Conservation (phyloP, 1,139 yeast species). For the Hemisphaericaspora xylanilytica region DNA sequence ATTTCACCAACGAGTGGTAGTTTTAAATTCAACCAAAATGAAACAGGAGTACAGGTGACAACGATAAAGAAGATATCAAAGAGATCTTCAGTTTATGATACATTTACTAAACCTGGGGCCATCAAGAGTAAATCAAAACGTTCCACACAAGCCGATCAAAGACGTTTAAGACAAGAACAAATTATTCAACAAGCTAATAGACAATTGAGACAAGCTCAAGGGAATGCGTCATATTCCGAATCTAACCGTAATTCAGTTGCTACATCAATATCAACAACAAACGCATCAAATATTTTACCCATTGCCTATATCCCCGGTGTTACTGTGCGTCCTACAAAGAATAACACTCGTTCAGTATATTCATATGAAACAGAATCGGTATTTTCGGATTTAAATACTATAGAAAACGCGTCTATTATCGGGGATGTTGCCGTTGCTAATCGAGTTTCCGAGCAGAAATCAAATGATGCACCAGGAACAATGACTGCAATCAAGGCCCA, state of each 20-base stretch:
- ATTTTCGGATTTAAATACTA: conserved; percentile 49
- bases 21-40: not conserved
- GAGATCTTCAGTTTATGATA: conserved; percentile 44
- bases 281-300: conserved; percentile 88
- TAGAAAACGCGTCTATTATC: conserved; percentile 55
- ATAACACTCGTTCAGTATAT: conserved; percentile 47
- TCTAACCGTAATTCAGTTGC: conserved; percentile 45
- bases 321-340: conserved; percentile 56
- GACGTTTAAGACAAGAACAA: conserved; percentile 24
- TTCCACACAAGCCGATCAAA: conserved; percentile 11
- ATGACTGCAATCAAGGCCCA: conserved; percentile 72
- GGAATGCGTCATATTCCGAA: conserved; percentile 22
- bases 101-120: conserved; percentile 39
- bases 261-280: conserved; percentile 61
- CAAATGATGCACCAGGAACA: conserved; percentile 24
- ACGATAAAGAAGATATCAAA: conserved; percentile 12
- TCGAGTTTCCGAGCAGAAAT: conserved; percentile 16
- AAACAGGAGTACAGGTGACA: not conserved
- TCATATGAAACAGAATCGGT: conserved; percentile 51
- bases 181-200: conserved; percentile 14
- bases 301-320: conserved; percentile 95
- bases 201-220: conserved; percentile 13
- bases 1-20: conserved; percentile 3
- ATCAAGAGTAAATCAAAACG: conserved; percentile 11
- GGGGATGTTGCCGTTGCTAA: conserved; percentile 44